A percentile compares a stretch with the other conserved stretches of the same genome.
These are phyloP conservation scores for Ustilago cynodontis DNA, from an alignment of 1,284 basidiomycete genomes.

Conservation along the genomic window DNA sequence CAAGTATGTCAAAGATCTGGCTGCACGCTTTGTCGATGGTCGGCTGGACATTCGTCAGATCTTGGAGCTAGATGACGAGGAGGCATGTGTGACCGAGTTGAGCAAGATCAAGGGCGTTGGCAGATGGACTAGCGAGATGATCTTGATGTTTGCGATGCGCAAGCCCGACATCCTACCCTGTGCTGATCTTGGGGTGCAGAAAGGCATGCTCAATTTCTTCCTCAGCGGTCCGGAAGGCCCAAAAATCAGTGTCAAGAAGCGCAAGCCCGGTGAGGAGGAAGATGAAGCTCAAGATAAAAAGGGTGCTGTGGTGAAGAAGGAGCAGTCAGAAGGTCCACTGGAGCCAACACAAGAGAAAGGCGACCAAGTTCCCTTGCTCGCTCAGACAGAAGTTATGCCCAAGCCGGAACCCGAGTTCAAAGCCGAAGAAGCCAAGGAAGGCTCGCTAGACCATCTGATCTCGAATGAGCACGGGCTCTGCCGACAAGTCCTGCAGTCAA, in stretches of 20 bases:
- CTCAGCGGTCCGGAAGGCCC: constrained; percentile 51
- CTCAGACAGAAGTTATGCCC: constrained; percentile 42
- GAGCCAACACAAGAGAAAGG: constrained; percentile 39
- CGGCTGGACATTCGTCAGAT: constrained; percentile 62
- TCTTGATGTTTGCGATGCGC: constrained; percentile 68
- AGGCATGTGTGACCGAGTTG: constrained; percentile 60
- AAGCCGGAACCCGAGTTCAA: constrained; percentile 30
- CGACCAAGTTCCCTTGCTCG: constrained; percentile 26
- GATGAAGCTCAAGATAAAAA: constrained; percentile 15
- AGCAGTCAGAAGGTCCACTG: constrained; percentile 9
- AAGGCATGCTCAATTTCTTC: constrained; percentile 65
- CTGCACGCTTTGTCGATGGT: constrained; percentile 62
- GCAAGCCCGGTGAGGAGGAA: constrained; percentile 49
- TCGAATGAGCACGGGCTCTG: constrained; percentile 38
- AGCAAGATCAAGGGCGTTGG: constrained; percentile 66
- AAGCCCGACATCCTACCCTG: constrained; percentile 63
- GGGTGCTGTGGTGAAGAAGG: constrained; percentile 6
- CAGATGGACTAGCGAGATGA: constrained; percentile 68
- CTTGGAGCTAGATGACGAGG: constrained; percentile 54
- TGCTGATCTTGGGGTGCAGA: constrained; percentile 67
- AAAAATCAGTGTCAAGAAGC: constrained; percentile 54
- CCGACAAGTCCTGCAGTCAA: constrained; percentile 41
- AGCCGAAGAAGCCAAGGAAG: neutral
- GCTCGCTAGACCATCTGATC: constrained; percentile 34
- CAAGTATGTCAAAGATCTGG: constrained; percentile 65